phyloP scores from a whole-genome alignment of 2,329 filamentous ascomycete species.

The Colletotrichum simmondsii region DNA sequence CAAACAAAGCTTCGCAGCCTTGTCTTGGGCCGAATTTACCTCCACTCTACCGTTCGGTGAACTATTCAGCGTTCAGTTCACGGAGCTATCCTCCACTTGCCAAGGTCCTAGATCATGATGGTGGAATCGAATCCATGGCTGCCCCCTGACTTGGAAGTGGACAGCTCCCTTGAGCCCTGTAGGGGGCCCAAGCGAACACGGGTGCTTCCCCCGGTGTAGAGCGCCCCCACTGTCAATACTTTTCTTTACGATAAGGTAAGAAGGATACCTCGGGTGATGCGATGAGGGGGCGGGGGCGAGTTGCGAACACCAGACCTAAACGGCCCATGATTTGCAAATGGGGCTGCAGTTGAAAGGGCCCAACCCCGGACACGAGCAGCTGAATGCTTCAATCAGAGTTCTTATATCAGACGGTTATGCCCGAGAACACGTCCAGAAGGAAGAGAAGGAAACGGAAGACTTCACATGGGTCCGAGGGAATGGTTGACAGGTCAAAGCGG shows the following conservation, averaged over 20 bases:
- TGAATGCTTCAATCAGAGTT: not conserved
- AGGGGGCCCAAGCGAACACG: constrained; percentile 8
- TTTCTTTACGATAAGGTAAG: constrained; percentile 24
- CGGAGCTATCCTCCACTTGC: not conserved
- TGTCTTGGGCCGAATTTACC: not conserved
- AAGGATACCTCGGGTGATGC: constrained; percentile 8
- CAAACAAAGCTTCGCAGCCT: not conserved
- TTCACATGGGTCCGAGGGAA: not conserved
- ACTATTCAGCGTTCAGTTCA: not conserved
- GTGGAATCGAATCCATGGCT: constrained; percentile 6
- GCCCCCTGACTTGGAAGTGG: not conserved
- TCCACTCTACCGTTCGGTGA: not conserved
- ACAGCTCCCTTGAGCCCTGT: not conserved
- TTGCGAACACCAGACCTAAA: not conserved
- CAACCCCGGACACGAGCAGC: not conserved
- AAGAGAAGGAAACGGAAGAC: not conserved
- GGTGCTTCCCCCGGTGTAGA: constrained; percentile 17
- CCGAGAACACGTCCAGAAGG: not conserved
- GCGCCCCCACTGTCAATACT: constrained; percentile 5
- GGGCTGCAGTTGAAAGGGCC: not conserved
- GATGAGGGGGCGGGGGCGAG: constrained; percentile 14
- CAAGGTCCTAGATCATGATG: constrained; percentile 9
- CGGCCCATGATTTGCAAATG: not conserved
- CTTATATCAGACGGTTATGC: not conserved
- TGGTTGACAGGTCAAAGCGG: constrained; percentile 4